Percentiles rank a stretch among this genome's conserved stretches.
These are phyloP conservation scores for Talaromyces sp. DNA, from an alignment of 2,329 filamentous ascomycete species.

Conservation along the genomic window DNA sequence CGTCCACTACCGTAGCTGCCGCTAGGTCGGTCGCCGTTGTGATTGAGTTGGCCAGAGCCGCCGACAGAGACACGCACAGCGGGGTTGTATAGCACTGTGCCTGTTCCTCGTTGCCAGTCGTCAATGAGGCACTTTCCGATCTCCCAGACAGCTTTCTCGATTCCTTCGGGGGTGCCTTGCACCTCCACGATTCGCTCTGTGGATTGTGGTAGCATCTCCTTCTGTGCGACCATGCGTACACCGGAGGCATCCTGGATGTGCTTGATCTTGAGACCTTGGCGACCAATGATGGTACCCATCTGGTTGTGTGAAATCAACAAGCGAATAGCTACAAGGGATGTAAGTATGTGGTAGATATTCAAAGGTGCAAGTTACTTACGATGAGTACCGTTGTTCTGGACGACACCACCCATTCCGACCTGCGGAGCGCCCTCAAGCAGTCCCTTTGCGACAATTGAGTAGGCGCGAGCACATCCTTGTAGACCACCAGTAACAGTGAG, in stretches of 20 bases:
- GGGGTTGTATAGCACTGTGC: constrained; percentile 96
- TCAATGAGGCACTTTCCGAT: constrained; percentile 98
- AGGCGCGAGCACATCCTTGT: constrained; percentile 84
- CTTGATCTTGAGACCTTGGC: constrained; percentile 97
- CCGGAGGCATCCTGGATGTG: constrained; percentile 96
- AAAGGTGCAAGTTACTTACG: constrained; percentile 59
- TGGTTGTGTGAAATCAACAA: constrained; percentile 99
- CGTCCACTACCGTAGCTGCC: constrained; percentile 54
- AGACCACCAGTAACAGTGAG: constrained; percentile 90
- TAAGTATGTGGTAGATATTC: not conserved
- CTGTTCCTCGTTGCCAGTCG: constrained; percentile 95
- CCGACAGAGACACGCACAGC: constrained; percentile 77
- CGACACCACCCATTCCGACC: constrained; percentile 91
- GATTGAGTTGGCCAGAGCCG: constrained; percentile 53
- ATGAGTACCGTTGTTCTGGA: constrained; percentile 85
- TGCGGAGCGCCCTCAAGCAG: constrained; percentile 89
- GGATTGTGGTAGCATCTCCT: constrained; percentile 98
- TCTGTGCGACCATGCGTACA: constrained; percentile 98
- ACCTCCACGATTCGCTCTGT: constrained; percentile 98
- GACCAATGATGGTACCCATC: constrained; percentile 98
- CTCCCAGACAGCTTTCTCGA: constrained; percentile 96
- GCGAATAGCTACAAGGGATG: constrained; percentile 64
- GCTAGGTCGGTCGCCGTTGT: constrained; percentile 40
- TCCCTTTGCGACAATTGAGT: constrained; percentile 86
- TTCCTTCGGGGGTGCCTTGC: constrained; percentile 88